Evolutionary conservation across 2,329 filamentous ascomycete species (phyloP).

Genomic region (Paecilomyces formosus): DNA sequence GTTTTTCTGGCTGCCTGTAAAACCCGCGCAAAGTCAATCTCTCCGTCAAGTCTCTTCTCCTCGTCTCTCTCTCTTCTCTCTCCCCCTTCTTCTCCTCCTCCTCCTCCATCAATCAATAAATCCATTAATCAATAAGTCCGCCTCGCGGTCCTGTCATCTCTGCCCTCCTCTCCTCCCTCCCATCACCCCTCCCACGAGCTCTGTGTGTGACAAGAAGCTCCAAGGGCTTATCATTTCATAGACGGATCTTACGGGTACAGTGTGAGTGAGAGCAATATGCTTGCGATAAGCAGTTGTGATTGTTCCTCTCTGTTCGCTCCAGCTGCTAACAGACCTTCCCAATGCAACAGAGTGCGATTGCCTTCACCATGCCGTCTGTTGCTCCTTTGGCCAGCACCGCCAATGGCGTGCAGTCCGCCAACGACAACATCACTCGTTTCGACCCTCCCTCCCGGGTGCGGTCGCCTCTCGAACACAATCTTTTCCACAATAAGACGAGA

Average conservation of each 20-base stretch:
- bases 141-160: slow-evolving; percentile 10
- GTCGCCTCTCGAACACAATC: slow-evolving; percentile 81
- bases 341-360: slow-evolving; percentile 3
- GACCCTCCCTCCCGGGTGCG: slow-evolving; percentile 83
- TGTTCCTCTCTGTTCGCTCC: not conserved
- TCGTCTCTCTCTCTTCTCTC: not conserved
- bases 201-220: not conserved
- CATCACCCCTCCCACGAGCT: not conserved
- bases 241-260: not conserved
- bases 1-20: not conserved
- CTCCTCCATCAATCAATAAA: slow-evolving; percentile 6
- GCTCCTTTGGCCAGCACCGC: slow-evolving; percentile 42
- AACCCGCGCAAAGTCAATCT: not conserved
- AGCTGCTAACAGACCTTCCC: not conserved
- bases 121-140: slow-evolving; percentile 3
- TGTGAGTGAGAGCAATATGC: not conserved
- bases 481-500: slow-evolving; percentile 99
- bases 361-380: slow-evolving; percentile 49
- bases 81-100: slow-evolving; percentile 19
- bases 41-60: not conserved
- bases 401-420: slow-evolving; percentile 62
- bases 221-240: not conserved
- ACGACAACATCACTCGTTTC: slow-evolving; percentile 99
- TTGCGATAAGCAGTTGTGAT: too few species aligned
- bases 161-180: slow-evolving; percentile 5